phyloP scores from a whole-genome alignment of 2,329 filamentous ascomycete species.

The Penicillium freii region DNA sequence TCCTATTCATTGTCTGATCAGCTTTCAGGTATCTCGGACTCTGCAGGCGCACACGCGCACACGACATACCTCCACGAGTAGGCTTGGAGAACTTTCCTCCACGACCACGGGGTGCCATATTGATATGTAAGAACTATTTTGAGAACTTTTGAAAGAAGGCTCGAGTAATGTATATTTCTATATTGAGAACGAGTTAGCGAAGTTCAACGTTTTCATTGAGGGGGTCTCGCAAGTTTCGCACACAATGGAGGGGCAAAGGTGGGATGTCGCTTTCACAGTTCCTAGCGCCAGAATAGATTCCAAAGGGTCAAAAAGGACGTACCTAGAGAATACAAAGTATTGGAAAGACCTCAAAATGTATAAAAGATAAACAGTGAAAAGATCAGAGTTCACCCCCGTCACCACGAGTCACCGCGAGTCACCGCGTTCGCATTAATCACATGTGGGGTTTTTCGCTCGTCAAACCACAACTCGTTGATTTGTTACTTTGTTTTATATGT shows the following conservation, averaged over 20 bases:
- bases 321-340: not conserved
- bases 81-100: constrained; percentile 95
- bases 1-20: constrained; percentile 52
- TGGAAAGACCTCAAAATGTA: not conserved
- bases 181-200: not conserved
- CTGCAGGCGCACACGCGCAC: constrained; percentile 23
- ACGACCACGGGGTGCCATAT: constrained; percentile 62
- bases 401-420: constrained; percentile 11
- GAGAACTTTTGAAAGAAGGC: not conserved
- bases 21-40: not conserved
- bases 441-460: constrained; percentile 4
- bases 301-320: not conserved
- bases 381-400: not conserved
- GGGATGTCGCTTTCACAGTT: constrained; percentile 8
- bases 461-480: constrained; percentile 4
- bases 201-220: not conserved
- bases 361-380: not conserved
- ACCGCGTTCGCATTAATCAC: constrained; percentile 23
- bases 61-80: constrained; percentile 73
- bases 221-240: not conserved
- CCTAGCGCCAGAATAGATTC: not conserved
- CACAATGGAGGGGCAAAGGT: constrained; percentile 20
- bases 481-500: not conserved
- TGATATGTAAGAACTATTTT: constrained; percentile 5
- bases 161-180: not conserved